phyloP scores from a whole-genome alignment of 331 rosid species.

The Pyracantha coccinea region DNA sequence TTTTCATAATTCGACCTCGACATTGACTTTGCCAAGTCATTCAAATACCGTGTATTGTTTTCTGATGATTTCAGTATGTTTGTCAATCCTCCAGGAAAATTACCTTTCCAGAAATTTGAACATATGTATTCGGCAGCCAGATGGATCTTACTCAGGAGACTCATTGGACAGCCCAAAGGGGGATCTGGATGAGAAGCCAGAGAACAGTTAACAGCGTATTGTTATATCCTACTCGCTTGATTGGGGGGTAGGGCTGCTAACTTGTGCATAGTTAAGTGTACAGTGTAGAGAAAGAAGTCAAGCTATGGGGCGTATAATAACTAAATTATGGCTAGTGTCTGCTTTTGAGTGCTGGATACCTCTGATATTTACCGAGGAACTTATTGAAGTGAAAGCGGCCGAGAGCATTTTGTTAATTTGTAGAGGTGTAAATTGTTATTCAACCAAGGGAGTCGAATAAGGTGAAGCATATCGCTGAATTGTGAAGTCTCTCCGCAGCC shows the following conservation, averaged over 20 bases:
- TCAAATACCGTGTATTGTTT: not conserved
- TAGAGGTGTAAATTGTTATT: conserved; percentile 49
- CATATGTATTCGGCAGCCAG: conserved; percentile 91
- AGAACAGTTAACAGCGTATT: conserved; percentile 31
- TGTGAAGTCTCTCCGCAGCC: conserved; percentile 43
- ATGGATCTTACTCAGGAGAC: conserved; percentile 80
- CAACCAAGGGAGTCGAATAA: conserved; percentile 47
- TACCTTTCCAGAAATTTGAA: conserved; percentile 85
- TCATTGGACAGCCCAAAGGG: conserved; percentile 91
- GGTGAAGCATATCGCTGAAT: conserved; percentile 48
- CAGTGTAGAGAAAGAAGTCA: conserved; percentile 30
- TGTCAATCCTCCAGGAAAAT: conserved; percentile 48
- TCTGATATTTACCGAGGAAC: conserved; percentile 31
- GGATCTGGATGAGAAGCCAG: conserved; percentile 48
- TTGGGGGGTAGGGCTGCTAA: conserved; percentile 50
- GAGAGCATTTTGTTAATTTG: conserved; percentile 45
- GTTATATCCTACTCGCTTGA: conserved; percentile 33
- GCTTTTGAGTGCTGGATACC: conserved; percentile 19
- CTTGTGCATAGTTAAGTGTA: conserved; percentile 64
- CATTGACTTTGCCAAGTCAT: not conserved
- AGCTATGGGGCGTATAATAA: conserved; percentile 11
- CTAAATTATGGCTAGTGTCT: conserved; percentile 7
- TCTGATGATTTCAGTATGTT: conserved; percentile 20
- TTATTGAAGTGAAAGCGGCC: conserved; percentile 25
- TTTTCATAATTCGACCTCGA: not conserved